phyloP scores from a whole-genome alignment of 2,329 filamentous ascomycete species.

The Aspergillus sergii region DNA sequence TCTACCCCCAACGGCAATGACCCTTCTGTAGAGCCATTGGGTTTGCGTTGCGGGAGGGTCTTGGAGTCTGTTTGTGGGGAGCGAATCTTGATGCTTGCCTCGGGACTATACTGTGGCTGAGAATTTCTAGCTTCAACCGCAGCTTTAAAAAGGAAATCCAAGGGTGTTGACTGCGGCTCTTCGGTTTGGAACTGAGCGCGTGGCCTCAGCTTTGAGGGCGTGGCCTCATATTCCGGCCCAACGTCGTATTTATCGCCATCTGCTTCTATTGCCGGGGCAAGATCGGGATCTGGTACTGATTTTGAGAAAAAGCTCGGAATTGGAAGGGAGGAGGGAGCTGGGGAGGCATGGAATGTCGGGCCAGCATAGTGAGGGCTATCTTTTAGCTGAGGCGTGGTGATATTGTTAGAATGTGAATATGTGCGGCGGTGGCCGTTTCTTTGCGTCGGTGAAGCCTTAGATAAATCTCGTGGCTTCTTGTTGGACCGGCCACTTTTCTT shows the following conservation, averaged over 20 bases:
- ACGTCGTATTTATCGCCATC: constrained; percentile 43
- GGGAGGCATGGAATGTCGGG: constrained; percentile 91
- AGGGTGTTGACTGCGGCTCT: constrained; percentile 66
- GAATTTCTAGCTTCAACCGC: constrained; percentile 67
- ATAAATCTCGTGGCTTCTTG: constrained; percentile 39
- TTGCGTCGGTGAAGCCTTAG: constrained; percentile 29
- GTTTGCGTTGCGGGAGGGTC: constrained; percentile 44
- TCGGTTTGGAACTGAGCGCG: constrained; percentile 39
- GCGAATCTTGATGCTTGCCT: constrained; percentile 46
- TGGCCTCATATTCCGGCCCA: constrained; percentile 39
- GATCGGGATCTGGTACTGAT: constrained; percentile 66
- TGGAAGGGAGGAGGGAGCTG: constrained; percentile 84
- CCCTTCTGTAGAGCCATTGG: constrained; percentile 53
- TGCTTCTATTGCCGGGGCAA: constrained; percentile 37
- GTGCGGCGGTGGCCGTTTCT: constrained; percentile 35
- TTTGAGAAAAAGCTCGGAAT: constrained; percentile 87
- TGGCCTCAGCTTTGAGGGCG: constrained; percentile 49
- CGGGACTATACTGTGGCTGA: constrained; percentile 53
- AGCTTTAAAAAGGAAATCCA: constrained; percentile 89
- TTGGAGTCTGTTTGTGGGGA: constrained; percentile 52
- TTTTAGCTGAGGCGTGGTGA: constrained; percentile 47
- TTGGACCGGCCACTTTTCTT: constrained; percentile 40
- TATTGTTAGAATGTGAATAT: constrained; percentile 33
- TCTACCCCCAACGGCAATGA: constrained; percentile 73
- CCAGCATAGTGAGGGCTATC: constrained; percentile 70